A percentile compares a stretch with the other conserved stretches of the same genome.
Conservation (phyloP, 345 rosid species). For the Mallotus nudiflorus region DNA sequence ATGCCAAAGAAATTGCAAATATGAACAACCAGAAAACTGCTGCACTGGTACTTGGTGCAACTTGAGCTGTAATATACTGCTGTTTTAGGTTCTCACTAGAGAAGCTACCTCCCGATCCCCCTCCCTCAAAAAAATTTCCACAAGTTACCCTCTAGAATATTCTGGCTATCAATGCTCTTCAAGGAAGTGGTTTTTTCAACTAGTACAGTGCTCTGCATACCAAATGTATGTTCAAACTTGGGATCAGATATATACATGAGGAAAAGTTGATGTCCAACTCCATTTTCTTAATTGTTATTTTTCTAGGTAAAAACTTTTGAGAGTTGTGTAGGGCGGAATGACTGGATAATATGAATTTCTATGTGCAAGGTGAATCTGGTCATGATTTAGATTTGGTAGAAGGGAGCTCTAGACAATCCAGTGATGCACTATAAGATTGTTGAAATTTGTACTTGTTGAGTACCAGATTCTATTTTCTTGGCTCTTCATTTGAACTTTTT, state of each 20-base stretch:
- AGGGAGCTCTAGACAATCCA: background rate
- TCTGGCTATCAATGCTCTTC: background rate
- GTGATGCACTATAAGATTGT: background rate
- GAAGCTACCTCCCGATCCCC: background rate
- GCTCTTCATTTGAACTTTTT: background rate
- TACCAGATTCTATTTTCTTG: background rate
- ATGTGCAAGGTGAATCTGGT: background rate
- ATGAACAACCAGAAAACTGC: background rate
- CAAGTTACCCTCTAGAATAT: background rate
- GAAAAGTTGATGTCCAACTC: no score
- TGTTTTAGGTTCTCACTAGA: background rate
- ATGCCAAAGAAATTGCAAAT: background rate
- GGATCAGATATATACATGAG: no score
- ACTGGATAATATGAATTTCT: background rate
- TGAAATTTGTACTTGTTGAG: background rate
- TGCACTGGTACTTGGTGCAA: background rate
- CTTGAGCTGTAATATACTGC: background rate
- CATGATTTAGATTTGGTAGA: background rate
- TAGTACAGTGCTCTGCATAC: background rate
- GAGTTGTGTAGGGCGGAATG: background rate
- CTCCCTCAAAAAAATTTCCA: background rate
- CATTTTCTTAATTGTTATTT: no score
- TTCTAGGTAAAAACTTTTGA: background rate
- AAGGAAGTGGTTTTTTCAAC: background rate
- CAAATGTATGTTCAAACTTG: no score